Base-by-base conservation (phyloP, 257 asterid species). In the Paraleonurus japonicus region DNA sequence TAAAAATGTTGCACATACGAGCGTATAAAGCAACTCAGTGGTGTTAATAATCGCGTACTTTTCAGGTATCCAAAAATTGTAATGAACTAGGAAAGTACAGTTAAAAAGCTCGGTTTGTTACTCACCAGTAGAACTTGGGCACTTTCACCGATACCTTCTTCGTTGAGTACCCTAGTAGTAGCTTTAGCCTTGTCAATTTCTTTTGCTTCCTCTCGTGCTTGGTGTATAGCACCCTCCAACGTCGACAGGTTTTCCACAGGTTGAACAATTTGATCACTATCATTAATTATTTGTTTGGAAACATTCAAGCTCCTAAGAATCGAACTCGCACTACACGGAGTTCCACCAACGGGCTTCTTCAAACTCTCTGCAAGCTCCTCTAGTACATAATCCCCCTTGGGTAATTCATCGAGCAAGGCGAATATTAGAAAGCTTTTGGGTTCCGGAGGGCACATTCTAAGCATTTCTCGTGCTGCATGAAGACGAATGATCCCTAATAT, bases 391-490 rank as follows among this genome's bases (percentile, higher is more conserved):
- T 93, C 98, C 26, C 98, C 98, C 78, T 93, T 93, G 0, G 98
- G 97, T 60, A 93, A 35, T 72, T 89, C 94, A 20, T 89, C 89
- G 13, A 87, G 80, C 81, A 93, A 76, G 0, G 87, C 78, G 37
- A 93, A 89, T 15, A 90, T 90, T 41, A 90, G 30, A 58, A 90
- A 93, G 73, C 82, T 84, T 27, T 84, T 78, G 12, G 97, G 96
- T 7, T 74, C 72, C 0, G 98, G 98, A 13, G 98, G 98, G 0
- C 96, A 80, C 61, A 93, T 89, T 57, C 96, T 83, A 16, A 90
- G 96, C 96, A 93, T 83, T 65, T 93, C 98, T 75, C 98, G 78
- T n/a, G 96, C 95, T 15, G 97, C 96, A 61, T 93, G 98, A 72
- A 90, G 97, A 71, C 97, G 84, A 62, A 89, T 73, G 67, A 87